Evolutionary conservation across 2,329 filamentous ascomycete species (phyloP).

Genomic region (Dichotomopilus funicola): DNA sequence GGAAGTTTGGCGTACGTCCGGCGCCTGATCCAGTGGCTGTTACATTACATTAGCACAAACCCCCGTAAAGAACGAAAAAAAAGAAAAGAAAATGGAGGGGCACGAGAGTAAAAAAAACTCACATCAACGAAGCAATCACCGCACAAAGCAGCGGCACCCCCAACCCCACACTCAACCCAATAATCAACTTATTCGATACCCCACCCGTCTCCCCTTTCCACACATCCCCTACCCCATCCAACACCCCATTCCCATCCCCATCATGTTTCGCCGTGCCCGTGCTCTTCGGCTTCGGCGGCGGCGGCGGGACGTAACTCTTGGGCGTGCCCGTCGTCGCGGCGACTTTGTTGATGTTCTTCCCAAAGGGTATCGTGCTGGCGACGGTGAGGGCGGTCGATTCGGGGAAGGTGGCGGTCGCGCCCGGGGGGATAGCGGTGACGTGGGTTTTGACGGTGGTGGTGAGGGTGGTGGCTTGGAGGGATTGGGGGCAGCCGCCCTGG

Average conservation of each 20-base stretch:
- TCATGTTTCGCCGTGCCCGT: background rate
- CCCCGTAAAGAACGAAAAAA: background rate
- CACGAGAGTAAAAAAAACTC: slow-evolving; percentile 27
- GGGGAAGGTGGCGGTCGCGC: slow-evolving; percentile 36
- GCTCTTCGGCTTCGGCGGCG: slow-evolving; percentile 20
- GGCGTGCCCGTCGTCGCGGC: slow-evolving; percentile 39
- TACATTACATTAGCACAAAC: background rate
- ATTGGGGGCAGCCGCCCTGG: slow-evolving; percentile 42
- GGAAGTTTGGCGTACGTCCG: background rate
- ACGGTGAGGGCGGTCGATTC: slow-evolving; percentile 29
- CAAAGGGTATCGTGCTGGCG: slow-evolving; percentile 36
- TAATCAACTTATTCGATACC: slow-evolving; percentile 39
- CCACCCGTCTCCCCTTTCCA: slow-evolving; percentile 28
- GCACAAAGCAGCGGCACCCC: slow-evolving; percentile 35
- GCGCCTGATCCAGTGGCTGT: slow-evolving; percentile 2
- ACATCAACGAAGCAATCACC: slow-evolving; percentile 28
- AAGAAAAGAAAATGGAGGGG: background rate
- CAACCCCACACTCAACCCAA: slow-evolving; percentile 43
- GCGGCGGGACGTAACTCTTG: slow-evolving; percentile 35
- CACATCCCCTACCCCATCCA: slow-evolving; percentile 9
- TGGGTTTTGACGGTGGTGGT: slow-evolving; percentile 34
- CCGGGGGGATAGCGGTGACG: slow-evolving; percentile 35
- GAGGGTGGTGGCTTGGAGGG: slow-evolving; percentile 40
- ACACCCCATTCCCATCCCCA: background rate
- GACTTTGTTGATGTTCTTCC: slow-evolving; percentile 32